Evolutionary conservation across 306 rosid genomes (phyloP), one percentile per base, ranked within the genome.

Genomic region (Cucurbita argyrosperma): DNA sequence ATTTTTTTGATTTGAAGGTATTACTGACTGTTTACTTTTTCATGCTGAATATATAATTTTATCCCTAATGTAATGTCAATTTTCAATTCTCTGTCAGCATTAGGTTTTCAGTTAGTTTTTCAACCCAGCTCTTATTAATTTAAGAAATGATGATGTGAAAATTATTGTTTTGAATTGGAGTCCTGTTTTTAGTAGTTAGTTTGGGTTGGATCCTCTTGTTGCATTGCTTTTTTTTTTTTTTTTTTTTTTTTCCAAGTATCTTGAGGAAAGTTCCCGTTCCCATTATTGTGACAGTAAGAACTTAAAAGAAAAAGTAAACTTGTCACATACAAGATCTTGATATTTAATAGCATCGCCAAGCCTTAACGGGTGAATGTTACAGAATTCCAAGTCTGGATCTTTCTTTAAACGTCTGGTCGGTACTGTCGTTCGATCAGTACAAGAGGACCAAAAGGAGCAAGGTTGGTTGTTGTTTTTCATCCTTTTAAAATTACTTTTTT

Each of bases 361-460:
- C 15, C 26, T 16, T 67, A 56, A 64, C 14, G 12, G 57, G 23
- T 84, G 39, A 75, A 59, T 83, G 66, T 75, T 76, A 80, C 96
- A 92, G 95, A 89, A 88, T 74, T 83, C 85, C 74, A 94, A 84
- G 78, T 83, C 91, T 61, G 83, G 89, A 84, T 94, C 98, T 39
- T 84, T 90, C 65, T 84, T 94, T 63, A 94, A 85, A 77, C 88
- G 93, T 57, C 87, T 94, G 68, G 94, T 94, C 83, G 96, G 98
- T 62, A 94, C 98, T 4, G 98, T 94, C 76, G 96, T 94, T 75
- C 87, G 95, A 79, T 90, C 92, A 71, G 92, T 90, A 76, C 97
- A 94, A 23, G 98, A 94, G 21, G 96, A 94, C 83, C 94, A 90
- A 79, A 90, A 81, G 78, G 97, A 87, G 81, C 95, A 89, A 84